phyloP scores from a whole-genome alignment of 2,329 filamentous ascomycete species.

The Emericellopsis cladophorae region DNA sequence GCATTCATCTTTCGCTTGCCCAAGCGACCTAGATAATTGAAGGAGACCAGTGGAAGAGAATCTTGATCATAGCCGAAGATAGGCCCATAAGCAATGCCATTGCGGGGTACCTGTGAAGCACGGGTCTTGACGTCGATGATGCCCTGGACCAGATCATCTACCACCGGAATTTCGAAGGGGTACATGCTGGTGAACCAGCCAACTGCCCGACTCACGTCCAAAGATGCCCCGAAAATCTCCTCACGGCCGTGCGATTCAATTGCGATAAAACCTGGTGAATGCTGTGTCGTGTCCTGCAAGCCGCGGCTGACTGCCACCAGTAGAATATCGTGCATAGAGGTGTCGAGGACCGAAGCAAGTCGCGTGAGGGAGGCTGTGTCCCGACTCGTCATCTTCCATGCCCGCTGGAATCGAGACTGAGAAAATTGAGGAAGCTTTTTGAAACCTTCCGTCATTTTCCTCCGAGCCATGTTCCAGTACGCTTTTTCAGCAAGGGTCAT shows the following conservation, averaged over 20 bases:
- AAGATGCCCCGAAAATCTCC: background rate
- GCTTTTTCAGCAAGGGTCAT: background rate
- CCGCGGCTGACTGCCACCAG: background rate
- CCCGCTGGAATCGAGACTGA: background rate
- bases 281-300: background rate
- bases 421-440: background rate
- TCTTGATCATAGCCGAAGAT: background rate
- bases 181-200: constrained; percentile 13
- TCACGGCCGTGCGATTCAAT: constrained; percentile 1
- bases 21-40: constrained; percentile 1
- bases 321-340: constrained; percentile 1
- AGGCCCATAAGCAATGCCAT: constrained; percentile 3
- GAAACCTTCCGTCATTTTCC: background rate
- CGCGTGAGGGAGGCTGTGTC: background rate
- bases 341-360: background rate
- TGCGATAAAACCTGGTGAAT: background rate
- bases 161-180: constrained; percentile 6
- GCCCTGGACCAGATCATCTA: constrained; percentile 1
- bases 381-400: background rate
- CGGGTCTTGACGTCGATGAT: constrained; percentile 1
- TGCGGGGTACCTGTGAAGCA: constrained; percentile 1
- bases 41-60: background rate
- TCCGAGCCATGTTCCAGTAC: background rate
- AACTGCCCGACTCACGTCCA: constrained; percentile 4
- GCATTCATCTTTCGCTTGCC: background rate